Base-by-base conservation (phyloP, 805 yeast genomes). In the Suhomyces canberraensis region DNA sequence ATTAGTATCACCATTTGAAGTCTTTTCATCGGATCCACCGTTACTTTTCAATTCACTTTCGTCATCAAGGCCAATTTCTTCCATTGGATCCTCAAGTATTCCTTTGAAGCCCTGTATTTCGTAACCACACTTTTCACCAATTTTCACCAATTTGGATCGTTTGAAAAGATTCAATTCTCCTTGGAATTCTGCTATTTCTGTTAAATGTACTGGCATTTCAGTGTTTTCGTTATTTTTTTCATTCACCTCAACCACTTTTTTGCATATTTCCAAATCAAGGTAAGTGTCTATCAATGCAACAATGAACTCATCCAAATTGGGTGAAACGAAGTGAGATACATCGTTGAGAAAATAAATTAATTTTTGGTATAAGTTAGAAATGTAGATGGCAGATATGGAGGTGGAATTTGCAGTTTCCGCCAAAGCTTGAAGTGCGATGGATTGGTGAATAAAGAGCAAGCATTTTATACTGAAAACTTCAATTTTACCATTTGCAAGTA, bases 141-240 rank as follows among this genome's bases (percentile, higher is more conserved):
- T 33, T 24, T 53, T 52, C 15, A 45, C 47, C 4, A 77, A 42
- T 29, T 64, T 61, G 14, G 75, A 64, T 37, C 84, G 56, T 46
- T 75, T 76, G 19, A 70, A 42, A 8, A 78, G 50, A 25, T 65
- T 59, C 14, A 80, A 46, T 30, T 78, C 79, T 1, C 78, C 84
- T 29, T 71, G 54, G 30, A 58, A 62, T 42, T 76, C 72, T 11
- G 50, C 36, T 1, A 66, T 49, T 15, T 56, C 64, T 16, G 48
- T 41, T 29, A 54, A 42, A 5, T 39, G 42, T 22, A 29, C 28
- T 13, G 40, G 27, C 5, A 26, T 19, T 27, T 30, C 36, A 11
- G 24, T 44, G 14, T 29, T 21, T 11, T 51, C 51, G 14, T 44
- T 46, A 18, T 39, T 36, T 7, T 42, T 36, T 9, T 37, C 39